These are phyloP conservation scores for Aspergillus sp. DNA, from an alignment of 2,329 filamentous ascomycete genomes.

Conservation along the genomic window DNA sequence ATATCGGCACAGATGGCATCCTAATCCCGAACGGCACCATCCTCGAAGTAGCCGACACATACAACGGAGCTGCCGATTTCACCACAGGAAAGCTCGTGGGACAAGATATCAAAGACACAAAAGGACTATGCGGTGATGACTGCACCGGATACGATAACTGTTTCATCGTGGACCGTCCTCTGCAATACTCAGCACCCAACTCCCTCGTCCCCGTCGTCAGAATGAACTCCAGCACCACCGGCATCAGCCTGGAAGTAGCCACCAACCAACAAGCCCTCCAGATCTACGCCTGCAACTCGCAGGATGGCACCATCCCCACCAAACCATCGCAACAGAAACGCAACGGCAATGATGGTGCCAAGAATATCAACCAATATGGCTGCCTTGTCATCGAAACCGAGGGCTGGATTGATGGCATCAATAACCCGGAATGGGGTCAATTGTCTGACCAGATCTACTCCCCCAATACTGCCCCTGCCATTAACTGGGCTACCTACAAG, in stretches of 20 bases:
- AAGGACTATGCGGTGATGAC: slow-evolving; percentile 71
- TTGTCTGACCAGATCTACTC: slow-evolving; percentile 37
- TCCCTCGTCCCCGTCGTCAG: slow-evolving; percentile 50
- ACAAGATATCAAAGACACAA: slow-evolving; percentile 58
- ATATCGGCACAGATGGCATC: slow-evolving; percentile 52
- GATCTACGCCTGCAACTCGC: slow-evolving; percentile 75
- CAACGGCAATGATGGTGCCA: slow-evolving; percentile 46
- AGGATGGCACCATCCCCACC: slow-evolving; percentile 58
- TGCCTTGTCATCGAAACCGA: slow-evolving; percentile 89
- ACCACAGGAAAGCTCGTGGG: slow-evolving; percentile 75
- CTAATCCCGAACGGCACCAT: slow-evolving; percentile 74
- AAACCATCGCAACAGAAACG: slow-evolving; percentile 42
- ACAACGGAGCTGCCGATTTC: slow-evolving; percentile 53
- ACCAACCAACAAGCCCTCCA: slow-evolving; percentile 85
- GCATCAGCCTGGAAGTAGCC: slow-evolving; percentile 76
- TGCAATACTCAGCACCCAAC: slow-evolving; percentile 25
- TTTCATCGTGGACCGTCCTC: slow-evolving; percentile 43
- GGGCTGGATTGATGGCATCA: slow-evolving; percentile 92
- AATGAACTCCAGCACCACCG: slow-evolving; percentile 63
- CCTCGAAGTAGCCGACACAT: slow-evolving; percentile 69
- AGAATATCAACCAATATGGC: slow-evolving; percentile 60
- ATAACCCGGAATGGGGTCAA: slow-evolving; percentile 82
- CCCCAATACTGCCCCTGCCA: slow-evolving; percentile 32
- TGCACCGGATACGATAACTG: slow-evolving; percentile 79
- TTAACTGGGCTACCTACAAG: slow-evolving; percentile 42